These are phyloP conservation scores for Emmonsia crescens DNA, from an alignment of 2,329 filamentous ascomycete genomes.

Conservation along the genomic window DNA sequence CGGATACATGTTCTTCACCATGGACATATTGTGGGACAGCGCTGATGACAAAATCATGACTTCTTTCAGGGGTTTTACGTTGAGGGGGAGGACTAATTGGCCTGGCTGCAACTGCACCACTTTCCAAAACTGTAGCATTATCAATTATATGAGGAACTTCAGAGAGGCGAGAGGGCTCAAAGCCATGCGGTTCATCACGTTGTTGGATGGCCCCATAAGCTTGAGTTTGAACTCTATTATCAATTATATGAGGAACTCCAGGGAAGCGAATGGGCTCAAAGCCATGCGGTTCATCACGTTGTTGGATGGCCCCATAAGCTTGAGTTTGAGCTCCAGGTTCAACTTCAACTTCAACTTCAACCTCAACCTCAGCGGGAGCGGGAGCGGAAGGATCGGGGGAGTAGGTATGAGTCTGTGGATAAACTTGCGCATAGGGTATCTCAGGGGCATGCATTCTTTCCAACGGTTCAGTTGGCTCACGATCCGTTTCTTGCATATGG, in stretches of 20 bases:
- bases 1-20: constrained; percentile 33
- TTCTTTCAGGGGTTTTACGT: neutral
- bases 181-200: neutral
- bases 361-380: neutral
- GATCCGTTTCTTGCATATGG: neutral
- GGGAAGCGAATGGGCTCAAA: neutral
- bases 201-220: neutral
- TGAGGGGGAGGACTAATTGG: neutral
- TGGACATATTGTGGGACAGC: constrained; percentile 36
- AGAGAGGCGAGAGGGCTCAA: neutral
- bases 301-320: neutral
- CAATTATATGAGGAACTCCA: neutral
- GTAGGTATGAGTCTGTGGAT: neutral
- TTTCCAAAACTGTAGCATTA: neutral
- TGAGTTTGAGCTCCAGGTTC: neutral
- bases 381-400: neutral
- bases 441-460: neutral
- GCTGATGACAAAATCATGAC: constrained; percentile 15
- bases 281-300: neutral
- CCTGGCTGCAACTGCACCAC: neutral
- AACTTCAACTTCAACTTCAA: no score
- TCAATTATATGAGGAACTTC: neutral
- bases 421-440: neutral
- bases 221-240: neutral
- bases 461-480: neutral